phyloP scores from a whole-genome alignment of 352 stramenopile species.

The Hyaloperonospora arabidopsidis region DNA sequence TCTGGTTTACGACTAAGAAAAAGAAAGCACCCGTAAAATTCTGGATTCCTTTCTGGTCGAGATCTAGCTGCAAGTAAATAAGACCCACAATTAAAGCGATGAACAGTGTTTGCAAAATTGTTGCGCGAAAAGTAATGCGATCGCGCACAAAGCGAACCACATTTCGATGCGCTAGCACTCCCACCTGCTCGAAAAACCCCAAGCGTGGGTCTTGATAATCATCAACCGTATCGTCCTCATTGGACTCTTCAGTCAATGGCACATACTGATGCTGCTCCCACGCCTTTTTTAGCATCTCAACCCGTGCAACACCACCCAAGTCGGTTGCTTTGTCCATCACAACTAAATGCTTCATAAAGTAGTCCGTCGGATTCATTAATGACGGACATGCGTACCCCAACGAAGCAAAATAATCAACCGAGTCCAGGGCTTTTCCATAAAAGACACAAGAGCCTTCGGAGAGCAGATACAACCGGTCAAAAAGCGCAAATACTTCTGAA shows the following conservation, averaged over 20 bases:
- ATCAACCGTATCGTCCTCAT: slow-evolving; percentile 13
- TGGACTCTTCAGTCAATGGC: slow-evolving; percentile 5
- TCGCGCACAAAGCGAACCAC: slow-evolving; percentile 2
- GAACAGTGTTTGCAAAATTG: slow-evolving; percentile 32
- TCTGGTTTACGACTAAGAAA: slow-evolving; percentile 40
- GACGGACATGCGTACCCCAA: slow-evolving; percentile 41
- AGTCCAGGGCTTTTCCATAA: slow-evolving; percentile 41
- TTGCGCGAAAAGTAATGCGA: slow-evolving; percentile 36
- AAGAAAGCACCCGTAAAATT: slow-evolving; percentile 48
- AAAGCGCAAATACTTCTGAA: slow-evolving; percentile 51
- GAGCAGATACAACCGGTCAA: slow-evolving; percentile 53
- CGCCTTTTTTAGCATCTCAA: slow-evolving; percentile 27
- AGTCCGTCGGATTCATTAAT: slow-evolving; percentile 58
- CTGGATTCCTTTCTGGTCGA: slow-evolving; percentile 42
- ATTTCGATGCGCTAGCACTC: no score
- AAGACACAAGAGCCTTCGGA: slow-evolving; percentile 42
- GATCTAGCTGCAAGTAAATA: slow-evolving; percentile 37
- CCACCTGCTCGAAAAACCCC: no score
- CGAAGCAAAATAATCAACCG: slow-evolving; percentile 45
- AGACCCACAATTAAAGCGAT: slow-evolving; percentile 39
- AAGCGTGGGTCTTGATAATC: slow-evolving; percentile 6
- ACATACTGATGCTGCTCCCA: slow-evolving; percentile 23
- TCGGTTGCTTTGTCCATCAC: slow-evolving; percentile 24
- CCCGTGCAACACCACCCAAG: slow-evolving; percentile 20
- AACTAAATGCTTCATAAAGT: slow-evolving; percentile 55